Base-by-base conservation (phyloP, 2,329 filamentous ascomycete genomes). In the Exophiala dermatitidis region DNA sequence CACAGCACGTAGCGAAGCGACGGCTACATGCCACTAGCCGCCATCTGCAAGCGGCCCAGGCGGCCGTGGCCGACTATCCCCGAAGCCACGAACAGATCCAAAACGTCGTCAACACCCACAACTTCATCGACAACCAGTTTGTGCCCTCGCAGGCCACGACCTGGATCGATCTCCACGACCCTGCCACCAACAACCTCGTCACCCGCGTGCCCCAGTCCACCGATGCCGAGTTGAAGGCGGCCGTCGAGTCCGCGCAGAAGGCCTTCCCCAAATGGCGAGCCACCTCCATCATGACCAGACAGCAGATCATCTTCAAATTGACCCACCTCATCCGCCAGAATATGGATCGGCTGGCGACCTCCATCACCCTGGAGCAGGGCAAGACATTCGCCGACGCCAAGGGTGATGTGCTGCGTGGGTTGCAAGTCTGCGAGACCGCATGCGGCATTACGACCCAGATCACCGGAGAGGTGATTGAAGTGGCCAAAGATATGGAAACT, bases 401-500 rank as follows among this genome's bases (percentile, higher is more conserved):
- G 65, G 82, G 81, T 53, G 82, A 85, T 68, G 82, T 85, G 42
- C 75, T 84, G 32, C 77, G 82, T 65, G 82, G 82, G 56, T 69
- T 85, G 55, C 82, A 85, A 69, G 82, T 85, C 38, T 81, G 81
- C 4, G 82, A 85, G 71, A 83, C 80, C 4, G 79, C 81, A 32
- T 85, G 82, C 62, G 82, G 81, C 43, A 84, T 85, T 65, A 83
- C 82, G 1, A 82, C 79, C 1, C 82, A 84, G 67, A 72, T 84
- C 65, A 78, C 78, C 5, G 82, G 82, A 34, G 81, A 84, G 68
- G 78, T 85, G n/a, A 72, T 85, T 33, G 81, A 85, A 68, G 82
- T 85, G n/a, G 76, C 78, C 34, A 84, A 84, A 73, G 82, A 85
- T 63, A 85, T 85, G 82, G 82, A 85, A 71, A 85, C 82, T 4